Percentiles rank a stretch among this genome's conserved stretches.
Conservation (phyloP, 495 filamentous ascomycete genomes). For the Trichodelitschia bisporula region DNA sequence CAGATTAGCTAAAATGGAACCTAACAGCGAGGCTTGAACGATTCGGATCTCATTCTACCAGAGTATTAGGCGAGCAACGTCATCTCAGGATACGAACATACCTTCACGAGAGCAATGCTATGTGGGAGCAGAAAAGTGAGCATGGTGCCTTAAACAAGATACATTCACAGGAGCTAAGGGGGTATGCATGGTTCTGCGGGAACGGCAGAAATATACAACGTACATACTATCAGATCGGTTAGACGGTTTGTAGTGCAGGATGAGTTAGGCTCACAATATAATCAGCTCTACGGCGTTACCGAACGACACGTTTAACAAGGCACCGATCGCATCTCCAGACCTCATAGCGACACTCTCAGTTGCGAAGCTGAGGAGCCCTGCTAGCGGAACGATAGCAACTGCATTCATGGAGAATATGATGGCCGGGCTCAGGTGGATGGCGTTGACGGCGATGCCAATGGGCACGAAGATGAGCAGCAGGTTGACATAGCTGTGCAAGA, state of each 20-base stretch:
- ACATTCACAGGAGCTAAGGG: too few species aligned
- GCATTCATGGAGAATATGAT: constrained; percentile 59
- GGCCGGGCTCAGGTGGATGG: constrained; percentile 15
- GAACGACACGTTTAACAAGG: constrained; percentile 68
- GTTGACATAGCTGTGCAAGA: constrained; percentile 54
- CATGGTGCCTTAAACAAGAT: too few species aligned
- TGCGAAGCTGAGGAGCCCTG: constrained; percentile 52
- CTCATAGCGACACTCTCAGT: constrained; percentile 61
- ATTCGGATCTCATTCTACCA: constrained; percentile 52
- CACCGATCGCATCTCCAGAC: constrained; percentile 42
- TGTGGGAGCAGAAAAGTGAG: too few species aligned
- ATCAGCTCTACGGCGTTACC: constrained; percentile 80
- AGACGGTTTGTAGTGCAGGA: too few species aligned
- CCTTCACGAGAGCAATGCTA: constrained; percentile 1
- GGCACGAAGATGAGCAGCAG: constrained; percentile 59
- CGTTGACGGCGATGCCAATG: constrained; percentile 41
- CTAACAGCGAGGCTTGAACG: constrained; percentile 69
- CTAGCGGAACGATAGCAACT: constrained; percentile 60
- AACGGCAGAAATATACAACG: too few species aligned
- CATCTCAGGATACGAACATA: not conserved
- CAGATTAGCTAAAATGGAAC: constrained; percentile 71
- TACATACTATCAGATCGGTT: constrained; percentile 1
- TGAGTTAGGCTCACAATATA: constrained; percentile 58
- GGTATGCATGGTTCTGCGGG: too few species aligned
- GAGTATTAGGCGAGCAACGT: too few species aligned